Percentiles rank a stretch among this genome's conserved stretches.
Evolutionary conservation across 192 early-diverging fungal genomes (phyloP).

Genomic region (Phlyctochytrium arcticum): DNA sequence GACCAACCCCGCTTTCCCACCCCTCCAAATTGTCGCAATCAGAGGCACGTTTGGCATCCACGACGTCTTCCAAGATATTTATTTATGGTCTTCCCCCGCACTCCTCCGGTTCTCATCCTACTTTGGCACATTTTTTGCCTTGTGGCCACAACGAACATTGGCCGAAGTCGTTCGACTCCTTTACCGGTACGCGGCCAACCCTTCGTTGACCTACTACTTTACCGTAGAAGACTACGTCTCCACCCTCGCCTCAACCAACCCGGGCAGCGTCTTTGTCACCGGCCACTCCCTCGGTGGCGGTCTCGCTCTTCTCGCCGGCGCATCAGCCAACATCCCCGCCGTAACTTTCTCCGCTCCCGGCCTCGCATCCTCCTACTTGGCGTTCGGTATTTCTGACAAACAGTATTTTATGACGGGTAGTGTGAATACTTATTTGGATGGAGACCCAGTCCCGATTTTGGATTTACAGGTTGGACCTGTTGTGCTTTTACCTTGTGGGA

Average conservation of each 20-base stretch:
- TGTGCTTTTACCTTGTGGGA: neutral
- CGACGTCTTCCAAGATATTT: neutral
- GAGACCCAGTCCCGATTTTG: neutral
- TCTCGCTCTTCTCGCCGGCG: neutral
- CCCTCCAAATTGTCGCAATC: neutral
- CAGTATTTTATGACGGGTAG: neutral
- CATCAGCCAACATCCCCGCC: neutral
- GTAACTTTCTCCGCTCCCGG: neutral
- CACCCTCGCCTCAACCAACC: neutral
- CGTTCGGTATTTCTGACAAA: neutral
- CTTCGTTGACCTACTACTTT: conserved; percentile 6
- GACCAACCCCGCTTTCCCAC: neutral
- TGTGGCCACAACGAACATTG: conserved; percentile 2
- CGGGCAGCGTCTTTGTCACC: neutral
- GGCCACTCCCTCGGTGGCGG: conserved; percentile 8
- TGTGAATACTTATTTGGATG: neutral
- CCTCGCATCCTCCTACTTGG: neutral
- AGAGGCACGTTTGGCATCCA: neutral
- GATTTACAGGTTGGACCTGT: neutral
- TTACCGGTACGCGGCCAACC: conserved; percentile 7
- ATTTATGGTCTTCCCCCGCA: neutral
- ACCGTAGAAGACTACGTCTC: conserved; percentile 1
- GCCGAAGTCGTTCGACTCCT: conserved; percentile 2
- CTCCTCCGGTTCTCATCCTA: conserved; percentile 8
- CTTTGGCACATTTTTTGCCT: conserved; percentile 2